Conservation (phyloP, 2,329 filamentous ascomycete genomes). For the Fusarium chuoi region DNA sequence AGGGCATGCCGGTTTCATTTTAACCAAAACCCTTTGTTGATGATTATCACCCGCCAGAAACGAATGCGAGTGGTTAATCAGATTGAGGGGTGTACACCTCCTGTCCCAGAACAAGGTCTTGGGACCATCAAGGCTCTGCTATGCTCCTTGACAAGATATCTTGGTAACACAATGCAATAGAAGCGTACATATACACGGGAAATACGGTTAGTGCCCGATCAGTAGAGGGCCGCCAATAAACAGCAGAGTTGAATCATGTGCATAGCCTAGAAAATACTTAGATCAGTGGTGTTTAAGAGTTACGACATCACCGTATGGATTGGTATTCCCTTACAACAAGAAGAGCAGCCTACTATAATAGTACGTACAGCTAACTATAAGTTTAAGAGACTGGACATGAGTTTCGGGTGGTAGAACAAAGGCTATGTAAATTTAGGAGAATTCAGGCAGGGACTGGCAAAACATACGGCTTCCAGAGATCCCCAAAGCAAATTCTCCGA, state of each 20-base stretch:
- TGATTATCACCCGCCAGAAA: slow-evolving; percentile 10
- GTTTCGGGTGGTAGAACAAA: not conserved
- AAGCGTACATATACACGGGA: slow-evolving; percentile 1
- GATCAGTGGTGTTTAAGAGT: not conserved
- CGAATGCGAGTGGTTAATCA: slow-evolving; percentile 23
- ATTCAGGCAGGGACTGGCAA: not conserved
- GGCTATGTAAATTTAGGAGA: not conserved
- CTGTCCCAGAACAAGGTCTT: slow-evolving; percentile 19
- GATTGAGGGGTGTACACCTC: slow-evolving; percentile 12
- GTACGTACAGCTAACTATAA: not conserved
- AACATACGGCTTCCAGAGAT: not conserved
- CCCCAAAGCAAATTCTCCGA: not conserved
- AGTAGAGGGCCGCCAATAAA: not conserved
- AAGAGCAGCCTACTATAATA: not conserved
- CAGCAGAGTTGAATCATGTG: slow-evolving; percentile 5
- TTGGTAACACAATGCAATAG: slow-evolving; percentile 3
- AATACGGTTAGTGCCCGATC: slow-evolving; percentile 16
- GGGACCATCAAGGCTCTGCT: slow-evolving; percentile 13
- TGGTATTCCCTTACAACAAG: not conserved
- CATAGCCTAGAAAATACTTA: not conserved
- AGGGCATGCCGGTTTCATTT: not conserved
- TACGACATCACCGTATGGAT: not conserved
- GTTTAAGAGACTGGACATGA: not conserved
- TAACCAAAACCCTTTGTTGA: not conserved
- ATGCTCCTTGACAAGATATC: not conserved